Evolutionary conservation across 148 eudicot species (phyloP), one percentile per base, ranked within the genome.

Genomic region (Arctostaphylos glauca): DNA sequence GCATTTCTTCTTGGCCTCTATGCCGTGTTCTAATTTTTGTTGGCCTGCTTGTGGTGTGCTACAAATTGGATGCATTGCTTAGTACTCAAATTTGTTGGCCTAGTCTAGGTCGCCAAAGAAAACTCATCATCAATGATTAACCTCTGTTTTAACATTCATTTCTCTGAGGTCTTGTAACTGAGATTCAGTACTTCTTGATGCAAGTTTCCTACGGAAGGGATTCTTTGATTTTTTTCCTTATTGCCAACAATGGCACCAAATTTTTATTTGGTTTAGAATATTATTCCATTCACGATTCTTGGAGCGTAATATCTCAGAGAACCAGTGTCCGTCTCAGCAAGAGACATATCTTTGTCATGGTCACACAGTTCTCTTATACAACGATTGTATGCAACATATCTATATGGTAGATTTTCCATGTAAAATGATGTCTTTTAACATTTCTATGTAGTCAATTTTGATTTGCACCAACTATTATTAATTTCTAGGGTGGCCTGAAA

Each of bases 401-500:
- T 16, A 2, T 46, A 64, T 38, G 73, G 55, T 23, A 5, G 18
- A 64, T 48, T 80, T 10, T 74, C 43, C 6, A 5, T 68, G 62
- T 70, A 19, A 15, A 41, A 53, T 31, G 76, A 50, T 80, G 50
- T 18, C 5, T 25, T 21, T 47, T 9, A 66, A 66, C 14, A 46
- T 47, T 64, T 41, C 58, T 52, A 1, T 64, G 16, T 43, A 50
- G 58, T 76, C 47, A 46, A 76, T 82, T 60, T 19, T 81, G 50
- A 43, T 59, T 64, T 74, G 53, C 19, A 18, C 48, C 72, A 47
- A 81, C 80, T 80, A 5, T 18, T 50, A 18, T 72, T 73, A 41
- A 79, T 67, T 54, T 82, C 73, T 83, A 95, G 98, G 89, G 66
- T 87, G 99, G 98, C 83, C 94, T 96, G 80, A 96, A 94, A 88